phyloP scores from a whole-genome alignment of 768 basidiomycete species.

The Kwoniella mangroviensis region DNA sequence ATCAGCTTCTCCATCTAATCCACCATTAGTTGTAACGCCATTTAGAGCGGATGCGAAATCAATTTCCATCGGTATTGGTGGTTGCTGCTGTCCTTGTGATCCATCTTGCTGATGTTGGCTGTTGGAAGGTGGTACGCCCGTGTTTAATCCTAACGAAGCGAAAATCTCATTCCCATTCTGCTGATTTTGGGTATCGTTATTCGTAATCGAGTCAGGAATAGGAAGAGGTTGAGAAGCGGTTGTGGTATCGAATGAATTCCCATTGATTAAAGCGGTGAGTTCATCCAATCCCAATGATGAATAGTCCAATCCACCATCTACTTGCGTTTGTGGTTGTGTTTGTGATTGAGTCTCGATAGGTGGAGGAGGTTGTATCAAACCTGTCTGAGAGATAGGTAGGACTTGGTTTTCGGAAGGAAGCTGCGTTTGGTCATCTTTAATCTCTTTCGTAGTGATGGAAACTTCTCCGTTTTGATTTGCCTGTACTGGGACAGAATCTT shows the following conservation, averaged over 20 bases:
- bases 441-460: too few species aligned
- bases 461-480: too few species aligned
- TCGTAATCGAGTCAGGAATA: neutral
- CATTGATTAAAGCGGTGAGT: conserved; percentile 20
- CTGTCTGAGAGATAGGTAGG: neutral
- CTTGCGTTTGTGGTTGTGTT: neutral
- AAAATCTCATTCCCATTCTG: neutral
- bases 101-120: neutral
- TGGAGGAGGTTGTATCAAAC: conserved; percentile 6
- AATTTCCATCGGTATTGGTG: conserved; percentile 5
- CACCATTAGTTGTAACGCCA: neutral
- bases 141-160: conserved; percentile 8
- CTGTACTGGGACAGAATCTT: too few species aligned
- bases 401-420: neutral
- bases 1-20: conserved; percentile 14
- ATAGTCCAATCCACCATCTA: conserved; percentile 11
- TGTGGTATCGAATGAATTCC: conserved; percentile 11
- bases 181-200: neutral
- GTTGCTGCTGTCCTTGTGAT: conserved; percentile 5
- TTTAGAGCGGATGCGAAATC: conserved; percentile 19
- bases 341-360: neutral
- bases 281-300: conserved; percentile 21
- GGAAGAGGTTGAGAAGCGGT: neutral
- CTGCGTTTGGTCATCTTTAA: too few species aligned
- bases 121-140: neutral